Conservation (phyloP, 2,329 filamentous ascomycete genomes). For the Arthrobotrys megalospora region DNA sequence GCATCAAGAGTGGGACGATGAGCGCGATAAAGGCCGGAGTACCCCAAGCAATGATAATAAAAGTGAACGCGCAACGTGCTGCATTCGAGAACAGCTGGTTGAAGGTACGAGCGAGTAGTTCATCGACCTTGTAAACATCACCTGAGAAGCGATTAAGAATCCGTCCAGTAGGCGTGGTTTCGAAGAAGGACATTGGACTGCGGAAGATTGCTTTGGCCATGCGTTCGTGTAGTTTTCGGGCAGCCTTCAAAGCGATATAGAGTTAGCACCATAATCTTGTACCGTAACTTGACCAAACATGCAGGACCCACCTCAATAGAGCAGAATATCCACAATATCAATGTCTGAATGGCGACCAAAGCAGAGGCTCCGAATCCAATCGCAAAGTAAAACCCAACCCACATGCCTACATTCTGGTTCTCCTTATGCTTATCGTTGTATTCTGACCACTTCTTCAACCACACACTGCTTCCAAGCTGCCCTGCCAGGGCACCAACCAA, state of each 20-base stretch:
- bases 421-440: slow-evolving; percentile 77
- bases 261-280: slow-evolving; percentile 20
- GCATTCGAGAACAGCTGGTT: slow-evolving; percentile 93
- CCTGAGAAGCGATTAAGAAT: slow-evolving; percentile 97
- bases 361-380: slow-evolving; percentile 89
- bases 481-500: slow-evolving; percentile 85
- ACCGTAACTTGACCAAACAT: neutral
- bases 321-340: slow-evolving; percentile 99
- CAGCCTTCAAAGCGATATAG: slow-evolving; percentile 74
- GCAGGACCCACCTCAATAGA: slow-evolving; percentile 84
- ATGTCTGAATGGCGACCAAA: slow-evolving; percentile 89
- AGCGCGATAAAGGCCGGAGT: slow-evolving; percentile 85
- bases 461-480: slow-evolving; percentile 86
- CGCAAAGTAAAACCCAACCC: slow-evolving; percentile 94
- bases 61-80: slow-evolving; percentile 83
- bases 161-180: slow-evolving; percentile 94
- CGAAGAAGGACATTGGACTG: slow-evolving; percentile 98
- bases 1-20: slow-evolving; percentile 82
- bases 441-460: slow-evolving; percentile 95
- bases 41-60: slow-evolving; percentile 84
- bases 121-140: slow-evolving; percentile 82
- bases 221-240: slow-evolving; percentile 93
- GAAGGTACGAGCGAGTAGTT: slow-evolving; percentile 90
- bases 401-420: slow-evolving; percentile 87
- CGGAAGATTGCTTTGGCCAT: slow-evolving; percentile 99